Evolutionary conservation across 1,284 basidiomycete species (phyloP).

Genomic region (Moniliophthora roreri): DNA sequence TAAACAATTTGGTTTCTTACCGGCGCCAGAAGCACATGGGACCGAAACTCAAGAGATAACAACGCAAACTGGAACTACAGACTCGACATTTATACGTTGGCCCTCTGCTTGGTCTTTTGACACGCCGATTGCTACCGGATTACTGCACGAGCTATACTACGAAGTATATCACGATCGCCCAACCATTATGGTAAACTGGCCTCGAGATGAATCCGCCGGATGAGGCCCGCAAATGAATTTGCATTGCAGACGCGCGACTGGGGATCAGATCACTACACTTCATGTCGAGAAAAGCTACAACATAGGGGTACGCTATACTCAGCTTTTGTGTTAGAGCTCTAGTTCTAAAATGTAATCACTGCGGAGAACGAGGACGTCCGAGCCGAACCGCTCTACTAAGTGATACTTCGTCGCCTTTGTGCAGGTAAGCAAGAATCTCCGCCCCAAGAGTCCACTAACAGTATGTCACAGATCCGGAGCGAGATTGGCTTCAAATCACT

Average conservation of each 20-base stretch:
- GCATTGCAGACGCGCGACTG: neutral
- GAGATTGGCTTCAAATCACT: constrained; percentile 9
- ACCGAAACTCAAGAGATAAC: constrained; percentile 7
- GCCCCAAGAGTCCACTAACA: neutral
- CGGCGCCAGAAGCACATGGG: constrained; percentile 46
- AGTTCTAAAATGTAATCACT: too few species aligned
- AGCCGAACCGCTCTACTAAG: too few species aligned
- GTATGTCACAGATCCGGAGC: constrained; percentile 6
- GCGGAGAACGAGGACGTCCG: too few species aligned
- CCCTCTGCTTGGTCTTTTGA: neutral
- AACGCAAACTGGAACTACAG: neutral
- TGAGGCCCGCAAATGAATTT: neutral
- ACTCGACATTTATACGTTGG: neutral
- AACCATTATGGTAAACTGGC: neutral
- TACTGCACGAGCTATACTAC: neutral
- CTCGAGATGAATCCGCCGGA: neutral
- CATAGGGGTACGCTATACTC: too few species aligned
- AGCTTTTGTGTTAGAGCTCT: too few species aligned
- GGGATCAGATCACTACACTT: too few species aligned
- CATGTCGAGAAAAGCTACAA: too few species aligned
- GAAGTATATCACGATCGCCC: constrained; percentile 3
- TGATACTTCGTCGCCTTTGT: neutral
- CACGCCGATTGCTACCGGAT: constrained; percentile 1
- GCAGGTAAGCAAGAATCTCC: neutral
- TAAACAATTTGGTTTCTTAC: constrained; percentile 28